Evolutionary conservation across 2,329 filamentous ascomycete species (phyloP).

Genomic region (Penicillium sp.): DNA sequence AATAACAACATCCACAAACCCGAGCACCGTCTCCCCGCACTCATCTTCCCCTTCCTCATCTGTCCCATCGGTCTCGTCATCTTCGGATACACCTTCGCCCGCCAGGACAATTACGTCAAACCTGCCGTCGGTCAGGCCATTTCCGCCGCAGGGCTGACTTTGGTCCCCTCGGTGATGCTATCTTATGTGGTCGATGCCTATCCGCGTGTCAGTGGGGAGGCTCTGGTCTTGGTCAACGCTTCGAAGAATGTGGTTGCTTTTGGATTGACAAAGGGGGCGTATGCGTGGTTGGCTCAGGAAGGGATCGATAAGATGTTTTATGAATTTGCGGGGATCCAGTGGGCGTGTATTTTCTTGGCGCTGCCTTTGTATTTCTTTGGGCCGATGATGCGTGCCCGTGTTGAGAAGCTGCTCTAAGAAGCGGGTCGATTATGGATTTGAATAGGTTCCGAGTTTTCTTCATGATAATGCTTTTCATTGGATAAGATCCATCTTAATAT

Average conservation of each 20-base stretch:
- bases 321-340: slow-evolving; percentile 31
- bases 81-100: slow-evolving; percentile 27
- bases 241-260: slow-evolving; percentile 26
- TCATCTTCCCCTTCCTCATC: slow-evolving; percentile 35
- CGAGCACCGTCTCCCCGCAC: slow-evolving; percentile 36
- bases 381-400: slow-evolving; percentile 17
- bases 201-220: slow-evolving; percentile 26
- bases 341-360: slow-evolving; percentile 27
- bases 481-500: too few relatives aligned
- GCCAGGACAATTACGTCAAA: slow-evolving; percentile 18
- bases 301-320: slow-evolving; percentile 33
- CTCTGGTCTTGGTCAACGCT: slow-evolving; percentile 31
- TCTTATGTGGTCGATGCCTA: slow-evolving; percentile 32
- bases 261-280: slow-evolving; percentile 22
- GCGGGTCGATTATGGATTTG: background rate
- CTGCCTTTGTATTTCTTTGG: slow-evolving; percentile 29
- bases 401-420: slow-evolving; percentile 9
- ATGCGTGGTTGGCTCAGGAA: slow-evolving; percentile 25
- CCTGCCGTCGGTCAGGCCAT: slow-evolving; percentile 28
- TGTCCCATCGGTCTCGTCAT: slow-evolving; percentile 30
- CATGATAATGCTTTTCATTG: too few relatives aligned
- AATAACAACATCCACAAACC: slow-evolving; percentile 34
- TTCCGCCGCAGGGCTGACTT: slow-evolving; percentile 22
- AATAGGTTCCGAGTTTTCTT: background rate
- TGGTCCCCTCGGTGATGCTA: slow-evolving; percentile 33